These are phyloP conservation scores for Salisapilia sapeloensis DNA, from an alignment of 352 stramenopile species.

Conservation along the genomic window DNA sequence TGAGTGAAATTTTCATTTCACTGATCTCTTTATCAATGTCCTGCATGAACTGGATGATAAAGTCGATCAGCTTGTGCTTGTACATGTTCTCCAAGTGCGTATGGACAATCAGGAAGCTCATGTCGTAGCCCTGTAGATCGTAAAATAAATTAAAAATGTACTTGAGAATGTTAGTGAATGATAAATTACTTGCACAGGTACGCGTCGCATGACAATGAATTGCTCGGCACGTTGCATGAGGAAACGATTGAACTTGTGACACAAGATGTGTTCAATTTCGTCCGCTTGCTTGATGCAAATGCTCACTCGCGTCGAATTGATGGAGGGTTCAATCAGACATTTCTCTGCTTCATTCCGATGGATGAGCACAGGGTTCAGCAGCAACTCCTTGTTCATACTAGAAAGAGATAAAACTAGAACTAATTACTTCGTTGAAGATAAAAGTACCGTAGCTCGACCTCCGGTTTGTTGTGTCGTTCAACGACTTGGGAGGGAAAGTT, in stretches of 20 bases:
- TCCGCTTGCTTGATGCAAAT: slow-evolving; percentile 94
- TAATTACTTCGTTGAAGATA: too few relatives aligned
- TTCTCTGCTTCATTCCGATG: slow-evolving; percentile 87
- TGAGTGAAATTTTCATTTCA: slow-evolving; percentile 94
- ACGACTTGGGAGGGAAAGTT: slow-evolving; percentile 95
- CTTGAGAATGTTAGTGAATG: not conserved
- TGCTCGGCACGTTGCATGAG: slow-evolving; percentile 93
- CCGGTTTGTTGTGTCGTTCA: slow-evolving; percentile 94
- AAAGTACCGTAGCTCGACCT: slow-evolving; percentile 84
- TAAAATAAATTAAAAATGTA: not conserved
- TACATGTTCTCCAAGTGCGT: slow-evolving; percentile 90
- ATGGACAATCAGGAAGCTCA: slow-evolving; percentile 92
- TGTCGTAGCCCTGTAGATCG: slow-evolving; percentile 79
- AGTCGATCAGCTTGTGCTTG: slow-evolving; percentile 95
- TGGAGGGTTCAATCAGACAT: slow-evolving; percentile 87
- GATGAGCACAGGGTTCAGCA: slow-evolving; percentile 90
- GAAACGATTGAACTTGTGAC: slow-evolving; percentile 91
- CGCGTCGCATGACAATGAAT: slow-evolving; percentile 90
- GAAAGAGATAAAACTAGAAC: not conserved
- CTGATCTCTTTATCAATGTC: slow-evolving; percentile 97
- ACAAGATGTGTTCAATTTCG: slow-evolving; percentile 88
- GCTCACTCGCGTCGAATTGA: slow-evolving; percentile 92
- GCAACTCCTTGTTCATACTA: slow-evolving; percentile 83
- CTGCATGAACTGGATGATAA: slow-evolving; percentile 97
- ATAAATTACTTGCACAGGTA: slow-evolving; percentile 45